Percentiles rank a stretch among this genome's conserved stretches.
phyloP scores from a whole-genome alignment of 2,329 filamentous ascomycete genomes.

The Verticillium longisporum region DNA sequence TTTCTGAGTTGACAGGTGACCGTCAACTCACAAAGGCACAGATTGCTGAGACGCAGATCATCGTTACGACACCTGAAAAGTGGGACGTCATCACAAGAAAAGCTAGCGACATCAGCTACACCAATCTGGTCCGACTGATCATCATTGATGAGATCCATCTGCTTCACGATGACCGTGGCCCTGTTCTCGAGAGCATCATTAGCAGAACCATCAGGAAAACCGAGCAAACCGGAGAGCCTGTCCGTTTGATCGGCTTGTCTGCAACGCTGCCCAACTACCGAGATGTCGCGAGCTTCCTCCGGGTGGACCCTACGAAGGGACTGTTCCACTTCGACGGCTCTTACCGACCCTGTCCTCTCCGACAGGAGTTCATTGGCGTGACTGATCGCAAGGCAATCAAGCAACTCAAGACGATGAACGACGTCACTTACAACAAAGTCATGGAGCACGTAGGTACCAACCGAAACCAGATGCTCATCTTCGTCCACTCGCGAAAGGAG shows the following conservation, averaged over 20 bases:
- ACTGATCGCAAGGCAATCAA: constrained; percentile 99
- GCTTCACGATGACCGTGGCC: constrained; percentile 93
- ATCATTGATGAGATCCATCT: constrained; percentile 98
- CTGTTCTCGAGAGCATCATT: constrained; percentile 94
- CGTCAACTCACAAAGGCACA: constrained; percentile 97
- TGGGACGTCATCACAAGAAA: constrained; percentile 99
- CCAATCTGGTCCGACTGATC: constrained; percentile 88
- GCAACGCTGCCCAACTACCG: constrained; percentile 94
- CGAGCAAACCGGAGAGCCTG: constrained; percentile 89
- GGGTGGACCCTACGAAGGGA: constrained; percentile 77
- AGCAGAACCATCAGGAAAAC: constrained; percentile 87
- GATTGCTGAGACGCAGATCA: constrained; percentile 95
- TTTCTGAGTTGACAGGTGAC: constrained; percentile 95
- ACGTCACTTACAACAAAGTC: constrained; percentile 96
- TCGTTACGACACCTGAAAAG: constrained; percentile 97
- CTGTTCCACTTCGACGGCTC: constrained; percentile 96
- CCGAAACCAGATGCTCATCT: constrained; percentile 97
- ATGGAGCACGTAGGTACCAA: constrained; percentile 91
- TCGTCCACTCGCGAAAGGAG: constrained; percentile 96
- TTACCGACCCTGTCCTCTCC: constrained; percentile 86
- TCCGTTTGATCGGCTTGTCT: constrained; percentile 85
- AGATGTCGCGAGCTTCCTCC: constrained; percentile 91
- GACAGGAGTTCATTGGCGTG: constrained; percentile 95
- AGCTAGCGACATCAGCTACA: constrained; percentile 93
- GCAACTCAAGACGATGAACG: constrained; percentile 98